Evolutionary conservation across 2,329 filamentous ascomycete species (phyloP).

Genomic region (Claviceps maximensis): DNA sequence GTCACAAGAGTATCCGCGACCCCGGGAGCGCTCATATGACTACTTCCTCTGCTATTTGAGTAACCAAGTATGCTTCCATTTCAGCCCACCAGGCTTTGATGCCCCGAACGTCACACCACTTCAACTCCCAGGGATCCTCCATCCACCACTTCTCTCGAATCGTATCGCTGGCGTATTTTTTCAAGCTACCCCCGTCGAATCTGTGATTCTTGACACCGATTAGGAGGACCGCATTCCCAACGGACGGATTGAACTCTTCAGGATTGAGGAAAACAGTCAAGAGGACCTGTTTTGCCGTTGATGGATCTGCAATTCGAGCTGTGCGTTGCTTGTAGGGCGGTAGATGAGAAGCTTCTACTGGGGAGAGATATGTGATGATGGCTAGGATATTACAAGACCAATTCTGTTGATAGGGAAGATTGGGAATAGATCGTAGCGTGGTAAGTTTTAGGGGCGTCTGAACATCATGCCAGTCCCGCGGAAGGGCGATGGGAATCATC

Average conservation of each 20-base stretch:
- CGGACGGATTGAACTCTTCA: conserved; percentile 29
- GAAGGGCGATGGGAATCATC: conserved; percentile 21
- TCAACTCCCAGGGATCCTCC: conserved; percentile 30
- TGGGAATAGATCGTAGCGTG: conserved; percentile 32
- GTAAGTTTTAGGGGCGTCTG: conserved; percentile 38
- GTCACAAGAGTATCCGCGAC: neutral
- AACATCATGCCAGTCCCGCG: conserved; percentile 28
- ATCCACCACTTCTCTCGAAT: conserved; percentile 36
- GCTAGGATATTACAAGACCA: conserved; percentile 44
- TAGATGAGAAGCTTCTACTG: conserved; percentile 33
- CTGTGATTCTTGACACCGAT: conserved; percentile 44
- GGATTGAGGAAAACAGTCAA: conserved; percentile 43
- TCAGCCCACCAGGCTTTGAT: conserved; percentile 33
- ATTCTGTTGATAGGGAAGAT: conserved; percentile 43
- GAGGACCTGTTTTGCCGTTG: conserved; percentile 37
- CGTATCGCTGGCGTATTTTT: conserved; percentile 30
- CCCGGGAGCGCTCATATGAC: neutral
- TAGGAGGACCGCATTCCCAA: conserved; percentile 38
- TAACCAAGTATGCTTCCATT: conserved; percentile 10
- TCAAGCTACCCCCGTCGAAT: conserved; percentile 34
- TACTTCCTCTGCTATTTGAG: conserved; percentile 4
- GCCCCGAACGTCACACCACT: conserved; percentile 36
- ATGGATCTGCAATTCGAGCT: conserved; percentile 37
- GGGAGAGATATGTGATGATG: conserved; percentile 33
- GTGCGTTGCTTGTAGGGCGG: conserved; percentile 38